Evolutionary conservation across 1,284 basidiomycete species (phyloP), one percentile per base, ranked within the genome.

Genomic region (Amylostereum areolatum): DNA sequence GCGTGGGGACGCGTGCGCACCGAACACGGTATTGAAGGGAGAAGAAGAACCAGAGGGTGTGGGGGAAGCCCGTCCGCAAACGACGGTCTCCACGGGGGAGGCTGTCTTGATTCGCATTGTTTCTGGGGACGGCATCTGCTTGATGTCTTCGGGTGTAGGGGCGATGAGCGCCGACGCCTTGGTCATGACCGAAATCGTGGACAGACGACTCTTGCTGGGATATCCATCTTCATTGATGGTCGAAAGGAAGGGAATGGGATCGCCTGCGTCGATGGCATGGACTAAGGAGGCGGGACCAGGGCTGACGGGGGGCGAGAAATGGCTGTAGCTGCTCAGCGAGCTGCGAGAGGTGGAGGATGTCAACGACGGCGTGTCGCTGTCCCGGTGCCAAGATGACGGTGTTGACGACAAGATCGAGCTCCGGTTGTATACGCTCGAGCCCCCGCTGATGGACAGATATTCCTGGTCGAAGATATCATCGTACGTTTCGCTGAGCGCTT

Each of bases 361-460:
- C 32, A 75, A 61, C 10, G 73, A 75, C 9, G 74, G 75, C 6
- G 68, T 71, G 52, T 76, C 73, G 34, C 68, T 69, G 51, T 71
- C 65, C 36, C 48, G 46, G 28, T 33, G 24, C 45, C 61, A 47
- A 37, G 54, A 42, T 0, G 61, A 47, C 43, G 46, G 48, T 25
- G 51, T 46, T 28, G 43, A 52, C 1, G 51, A 52, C 8, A 50
- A 35, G 7, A 52, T 29, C 3, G 51, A 52, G 28, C 18, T 1
- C 34, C 37, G 33, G 27, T 41, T 41, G 29, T 52, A 48, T 24
- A 29, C 36, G 6, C 52, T 50, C 9, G 50, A 37, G 31, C 18
- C 18, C 18, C 18, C 18, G 18, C 18, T 18, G 18, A 18, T 18
- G 18, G 18, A 18, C 18, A 18, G 18, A 18, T 18, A 18, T 18